phyloP scores from a whole-genome alignment of 2,329 filamentous ascomycete species.

The Fusarium falciforme region DNA sequence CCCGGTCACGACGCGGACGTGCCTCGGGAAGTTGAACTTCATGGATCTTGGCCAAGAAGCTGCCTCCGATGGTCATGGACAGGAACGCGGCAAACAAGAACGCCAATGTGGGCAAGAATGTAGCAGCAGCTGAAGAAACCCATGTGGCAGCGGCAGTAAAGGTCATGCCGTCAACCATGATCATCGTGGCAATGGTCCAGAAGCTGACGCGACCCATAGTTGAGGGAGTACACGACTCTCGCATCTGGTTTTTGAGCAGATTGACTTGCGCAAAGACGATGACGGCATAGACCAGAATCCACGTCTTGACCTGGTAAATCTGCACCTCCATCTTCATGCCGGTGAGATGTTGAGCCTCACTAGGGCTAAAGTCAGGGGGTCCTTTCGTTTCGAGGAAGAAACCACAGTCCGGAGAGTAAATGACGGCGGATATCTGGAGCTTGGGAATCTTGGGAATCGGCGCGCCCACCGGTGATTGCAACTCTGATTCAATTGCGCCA shows the following conservation, averaged over 20 bases:
- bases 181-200: conserved; percentile 70
- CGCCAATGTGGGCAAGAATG: conserved; percentile 66
- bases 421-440: conserved; percentile 70
- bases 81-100: conserved; percentile 64
- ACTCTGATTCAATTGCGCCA: conserved; percentile 69
- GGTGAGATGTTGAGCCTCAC: conserved; percentile 65
- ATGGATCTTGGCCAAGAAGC: conserved; percentile 70
- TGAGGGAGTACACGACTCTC: conserved; percentile 74
- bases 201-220: conserved; percentile 75
- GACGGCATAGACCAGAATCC: conserved; percentile 66
- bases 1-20: conserved; percentile 60
- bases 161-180: conserved; percentile 70
- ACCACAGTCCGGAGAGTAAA: conserved; percentile 76
- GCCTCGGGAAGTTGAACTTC: conserved; percentile 67
- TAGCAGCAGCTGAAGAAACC: conserved; percentile 66
- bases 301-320: conserved; percentile 67
- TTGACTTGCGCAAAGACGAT: conserved; percentile 71
- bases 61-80: conserved; percentile 67
- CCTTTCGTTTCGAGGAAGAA: conserved; percentile 75
- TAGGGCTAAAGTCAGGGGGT: conserved; percentile 64
- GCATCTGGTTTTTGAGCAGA: conserved; percentile 72
- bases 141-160: conserved; percentile 67
- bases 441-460: conserved; percentile 66
- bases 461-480: conserved; percentile 70
- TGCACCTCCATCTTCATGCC: conserved; percentile 72